Evolutionary conservation across 805 yeast genomes (phyloP).

Genomic region (Candida odintsovae): DNA sequence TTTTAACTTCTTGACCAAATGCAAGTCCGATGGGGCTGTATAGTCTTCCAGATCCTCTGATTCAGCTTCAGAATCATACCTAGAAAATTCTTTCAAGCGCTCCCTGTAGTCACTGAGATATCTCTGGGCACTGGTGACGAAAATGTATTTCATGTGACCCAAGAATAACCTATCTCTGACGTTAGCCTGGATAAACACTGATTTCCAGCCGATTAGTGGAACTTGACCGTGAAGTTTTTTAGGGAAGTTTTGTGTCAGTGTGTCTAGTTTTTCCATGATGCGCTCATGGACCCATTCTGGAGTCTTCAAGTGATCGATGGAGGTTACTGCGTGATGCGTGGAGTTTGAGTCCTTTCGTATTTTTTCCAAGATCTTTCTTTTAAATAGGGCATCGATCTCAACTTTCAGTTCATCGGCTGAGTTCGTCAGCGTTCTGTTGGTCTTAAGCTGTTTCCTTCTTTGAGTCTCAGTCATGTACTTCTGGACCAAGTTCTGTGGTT

Average conservation of each 20-base stretch:
- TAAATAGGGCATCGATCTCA: constrained; percentile 1
- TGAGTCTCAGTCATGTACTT: neutral
- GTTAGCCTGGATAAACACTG: neutral
- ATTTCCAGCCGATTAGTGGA: neutral
- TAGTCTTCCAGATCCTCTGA: neutral
- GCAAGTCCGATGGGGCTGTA: neutral
- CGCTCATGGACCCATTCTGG: neutral
- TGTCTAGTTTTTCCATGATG: neutral
- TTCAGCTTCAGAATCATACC: neutral
- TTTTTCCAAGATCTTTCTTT: constrained; percentile 1
- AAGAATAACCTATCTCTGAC: neutral
- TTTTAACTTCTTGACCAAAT: neutral
- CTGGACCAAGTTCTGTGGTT: neutral
- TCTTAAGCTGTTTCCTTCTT: neutral
- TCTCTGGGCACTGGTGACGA: neutral
- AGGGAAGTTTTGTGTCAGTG: neutral
- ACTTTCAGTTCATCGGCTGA: neutral
- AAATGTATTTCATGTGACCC: neutral
- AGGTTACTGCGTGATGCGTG: neutral
- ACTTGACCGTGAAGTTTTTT: neutral
- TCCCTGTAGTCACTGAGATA: neutral
- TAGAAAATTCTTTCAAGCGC: neutral
- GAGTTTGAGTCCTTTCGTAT: neutral
- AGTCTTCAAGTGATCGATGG: constrained; percentile 1
- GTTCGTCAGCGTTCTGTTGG: neutral